Evolutionary conservation across 75 land plant genomes (phyloP), one percentile per base, ranked within the genome.

Genomic region (Azolla pinnata): DNA sequence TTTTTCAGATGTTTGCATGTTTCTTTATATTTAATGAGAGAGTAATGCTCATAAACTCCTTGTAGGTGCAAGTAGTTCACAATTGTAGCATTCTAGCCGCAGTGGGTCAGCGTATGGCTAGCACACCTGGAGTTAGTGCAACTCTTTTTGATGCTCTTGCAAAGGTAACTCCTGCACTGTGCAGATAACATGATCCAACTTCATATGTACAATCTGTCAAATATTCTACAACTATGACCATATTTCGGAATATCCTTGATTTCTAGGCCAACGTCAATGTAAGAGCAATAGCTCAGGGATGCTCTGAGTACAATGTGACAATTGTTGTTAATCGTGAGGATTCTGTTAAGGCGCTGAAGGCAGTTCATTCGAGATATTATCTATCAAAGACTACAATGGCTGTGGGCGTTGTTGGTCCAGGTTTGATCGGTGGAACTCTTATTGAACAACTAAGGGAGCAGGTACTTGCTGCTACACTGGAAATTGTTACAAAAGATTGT

Each of bases 61-160:
- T 56, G n/a, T 83, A 92, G 97, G 81, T 92, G 47, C 87, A 81
- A 34, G 56, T 92, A 0, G 55, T 92, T 31, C 73, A 59, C 0
- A 86, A 88, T 61, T 92, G 97, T 63, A 80, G 96, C 62, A 85
- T 92, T 42, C 72, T 92, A 49, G 97, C 96, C 31, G 73, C 96
- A 44, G 97, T 92, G 62, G 97, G 97, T 12, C 97, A 88, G 69
- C 81, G 66, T 66, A 92, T 88, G 97, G 97, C 97, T 14, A 92
- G 97, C 57, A 92, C 97, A 31, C 90, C 90, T 67, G 97, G 97
- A 71, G 97, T 92, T 55, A 88, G 97, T 79, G 97, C 96, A 26
- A 80, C 87, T 49, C 77, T 88, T 48, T 92, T 92, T 52, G 82
- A 81, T 73, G 96, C 97, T 42, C 84, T 92, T 25, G 97, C 97